Base-by-base conservation (phyloP, 2,329 filamentous ascomycete species). In the Cercospora zeae-maydis region DNA sequence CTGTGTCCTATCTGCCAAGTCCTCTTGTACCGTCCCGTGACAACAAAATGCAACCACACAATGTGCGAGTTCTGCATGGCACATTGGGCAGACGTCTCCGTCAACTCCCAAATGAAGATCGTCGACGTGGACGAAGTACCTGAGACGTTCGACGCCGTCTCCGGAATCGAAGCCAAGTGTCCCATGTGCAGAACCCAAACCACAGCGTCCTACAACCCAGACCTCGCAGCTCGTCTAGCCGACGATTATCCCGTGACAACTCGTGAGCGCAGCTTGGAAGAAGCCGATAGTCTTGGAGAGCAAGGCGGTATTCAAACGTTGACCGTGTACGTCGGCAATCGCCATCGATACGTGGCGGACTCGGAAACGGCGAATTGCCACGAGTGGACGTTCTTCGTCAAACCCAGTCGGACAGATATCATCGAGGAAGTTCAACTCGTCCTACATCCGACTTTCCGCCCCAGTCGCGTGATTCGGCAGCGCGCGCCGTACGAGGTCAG, bases 301-400 rank as follows among this genome's bases (percentile, higher is more conserved):
- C 45, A 56, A 30, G 72, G 68, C 9, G 72, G 71, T 4, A 71
- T 78, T 1, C 74, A 80, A 61, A 75, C 75, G 4, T 63, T 81
- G 27, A 79, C 78, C 42, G 71, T 81, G 3, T 73, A 79, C 62
- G 77, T 81, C 56, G 80, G 79, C 14, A 81, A 81, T 59, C 73
- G 72, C 58, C 79, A 81, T 66, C 61, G 37, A 6, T 42, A 67
- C 10, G 47, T 73, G 10, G 66, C 76, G 3, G 56, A 67, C n/a
- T 54, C 64, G 63, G 53, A 14, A 31, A 42, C 59, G 10, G 33
- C 51, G 37, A 47, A 62, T 30, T n/a, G 73, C 60, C 79, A 81
- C 64, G 74, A 78, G 33, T 82, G 80, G 79, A 77, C 74, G 0
- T 81, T 81, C 64, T 82, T 81, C 65, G 77, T 81, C 5, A 66